Conservation (phyloP, 169 alveolate genomes). For the Cryptosporidium sp. region DNA sequence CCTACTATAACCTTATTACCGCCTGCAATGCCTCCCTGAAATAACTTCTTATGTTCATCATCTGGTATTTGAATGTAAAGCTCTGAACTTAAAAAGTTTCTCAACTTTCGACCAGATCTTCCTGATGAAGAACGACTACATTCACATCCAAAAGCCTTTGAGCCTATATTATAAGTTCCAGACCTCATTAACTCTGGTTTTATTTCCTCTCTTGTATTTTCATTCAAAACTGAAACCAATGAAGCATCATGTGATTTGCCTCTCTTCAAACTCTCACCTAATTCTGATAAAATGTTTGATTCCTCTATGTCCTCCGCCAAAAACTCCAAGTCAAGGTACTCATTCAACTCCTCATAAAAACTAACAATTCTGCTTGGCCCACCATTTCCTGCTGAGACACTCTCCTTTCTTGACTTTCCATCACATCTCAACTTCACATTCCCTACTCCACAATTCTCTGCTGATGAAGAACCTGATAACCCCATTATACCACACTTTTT, state of each 20-base stretch:
- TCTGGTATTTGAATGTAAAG: not conserved
- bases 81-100: conserved; percentile 15
- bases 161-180: conserved; percentile 40
- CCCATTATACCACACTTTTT: conserved; percentile 52
- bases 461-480: conserved; percentile 13
- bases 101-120: not conserved
- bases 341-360: conserved; percentile 37
- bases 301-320: conserved; percentile 15
- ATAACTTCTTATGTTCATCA: not conserved
- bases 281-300: not conserved
- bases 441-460: conserved; percentile 9
- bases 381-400: not conserved
- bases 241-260: conserved; percentile 62
- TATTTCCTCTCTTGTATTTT: not conserved
- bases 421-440: not conserved
- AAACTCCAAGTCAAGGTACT: conserved; percentile 50
- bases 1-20: not conserved
- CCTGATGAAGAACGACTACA: not conserved
- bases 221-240: not conserved
- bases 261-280: conserved; percentile 11
- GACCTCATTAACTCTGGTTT: conserved; percentile 26
- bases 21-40: not conserved
- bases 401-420: not conserved
- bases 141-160: conserved; percentile 1
- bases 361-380: conserved; percentile 27